These are phyloP conservation scores for Xanthoconium purpureum DNA, from an alignment of 768 basidiomycete species.

Conservation along the genomic window DNA sequence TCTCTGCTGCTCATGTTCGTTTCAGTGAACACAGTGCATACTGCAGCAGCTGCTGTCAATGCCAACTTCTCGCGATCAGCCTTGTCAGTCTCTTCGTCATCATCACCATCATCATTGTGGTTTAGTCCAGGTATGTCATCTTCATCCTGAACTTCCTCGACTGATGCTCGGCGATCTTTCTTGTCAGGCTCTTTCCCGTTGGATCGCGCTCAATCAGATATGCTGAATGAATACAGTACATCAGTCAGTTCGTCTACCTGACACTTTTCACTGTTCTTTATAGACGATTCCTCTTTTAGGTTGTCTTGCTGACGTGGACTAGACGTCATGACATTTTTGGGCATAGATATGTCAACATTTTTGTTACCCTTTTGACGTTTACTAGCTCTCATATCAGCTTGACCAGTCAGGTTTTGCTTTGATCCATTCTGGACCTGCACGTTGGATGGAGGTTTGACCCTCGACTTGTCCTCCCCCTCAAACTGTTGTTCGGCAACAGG, in stretches of 20 bases:
- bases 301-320: no score
- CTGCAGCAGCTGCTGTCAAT: no score
- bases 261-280: no score
- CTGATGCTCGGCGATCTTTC: background rate
- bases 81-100: background rate
- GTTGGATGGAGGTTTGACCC: background rate
- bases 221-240: no score
- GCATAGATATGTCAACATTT: no score
- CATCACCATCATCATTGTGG: background rate
- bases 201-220: no score
- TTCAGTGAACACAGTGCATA: constrained; percentile 24
- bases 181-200: background rate
- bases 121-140: background rate
- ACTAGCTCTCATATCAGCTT: background rate
- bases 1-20: background rate
- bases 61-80: background rate
- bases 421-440: fast-evolving
- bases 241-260: no score
- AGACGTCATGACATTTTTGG: no score
- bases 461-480: background rate
- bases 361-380: no score
- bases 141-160: background rate
- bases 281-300: no score
- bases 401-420: no score
- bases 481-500: background rate